Conservation (phyloP, 305 asterid genomes). For the Solanum hybrid region DNA sequence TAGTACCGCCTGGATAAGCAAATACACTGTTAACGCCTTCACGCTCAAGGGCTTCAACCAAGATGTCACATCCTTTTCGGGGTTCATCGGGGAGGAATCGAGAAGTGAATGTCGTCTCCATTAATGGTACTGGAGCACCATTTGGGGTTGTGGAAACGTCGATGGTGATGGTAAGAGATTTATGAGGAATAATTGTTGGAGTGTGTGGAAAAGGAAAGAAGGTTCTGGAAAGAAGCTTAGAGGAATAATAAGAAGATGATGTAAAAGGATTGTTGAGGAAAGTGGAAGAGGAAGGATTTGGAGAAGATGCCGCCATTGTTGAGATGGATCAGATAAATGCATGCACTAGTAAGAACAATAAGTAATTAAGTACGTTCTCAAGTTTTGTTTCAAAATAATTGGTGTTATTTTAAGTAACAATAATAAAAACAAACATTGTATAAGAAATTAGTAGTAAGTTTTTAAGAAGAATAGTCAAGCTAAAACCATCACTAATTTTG, state of each 20-base stretch:
- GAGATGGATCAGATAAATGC: not conserved
- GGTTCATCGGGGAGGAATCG: constrained; percentile 19
- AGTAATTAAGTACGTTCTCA: too few species aligned
- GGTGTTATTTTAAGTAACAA: too few species aligned
- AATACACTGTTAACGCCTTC: constrained; percentile 40
- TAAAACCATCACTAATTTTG: too few species aligned
- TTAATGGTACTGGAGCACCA: not conserved
- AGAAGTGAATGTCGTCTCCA: not conserved
- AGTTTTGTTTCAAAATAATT: too few species aligned
- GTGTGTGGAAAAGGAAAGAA: not conserved
- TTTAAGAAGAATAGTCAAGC: too few species aligned
- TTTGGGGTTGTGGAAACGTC: not conserved
- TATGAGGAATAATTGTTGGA: not conserved
- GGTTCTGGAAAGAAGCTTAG: not conserved
- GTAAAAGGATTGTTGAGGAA: not conserved
- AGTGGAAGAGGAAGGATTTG: not conserved
- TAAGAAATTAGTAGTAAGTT: not conserved
- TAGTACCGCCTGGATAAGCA: constrained; percentile 45
- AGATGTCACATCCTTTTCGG: constrained; percentile 34
- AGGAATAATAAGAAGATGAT: not conserved
- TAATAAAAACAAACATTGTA: too few species aligned
- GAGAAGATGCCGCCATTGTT: not conserved
- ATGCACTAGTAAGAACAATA: not conserved
- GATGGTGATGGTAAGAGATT: not conserved
- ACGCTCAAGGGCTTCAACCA: constrained; percentile 41